Conservation (phyloP, 495 filamentous ascomycete genomes). For the Penicillium bovifimosum region DNA sequence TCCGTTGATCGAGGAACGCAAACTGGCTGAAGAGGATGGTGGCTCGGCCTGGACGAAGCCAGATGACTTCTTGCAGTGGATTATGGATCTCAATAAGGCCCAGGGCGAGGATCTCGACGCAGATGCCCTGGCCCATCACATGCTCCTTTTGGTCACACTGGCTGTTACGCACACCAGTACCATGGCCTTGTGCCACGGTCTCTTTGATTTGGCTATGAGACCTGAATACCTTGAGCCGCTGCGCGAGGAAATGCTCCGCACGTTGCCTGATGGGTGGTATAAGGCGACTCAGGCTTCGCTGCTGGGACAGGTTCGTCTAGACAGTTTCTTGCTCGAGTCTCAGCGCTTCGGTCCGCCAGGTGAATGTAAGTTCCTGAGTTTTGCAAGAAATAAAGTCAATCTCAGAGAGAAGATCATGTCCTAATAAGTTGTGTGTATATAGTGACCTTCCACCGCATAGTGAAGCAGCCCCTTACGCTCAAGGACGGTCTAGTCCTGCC, state of each 20-base stretch:
- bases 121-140: constrained; percentile 22
- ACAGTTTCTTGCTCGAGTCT: constrained; percentile 38
- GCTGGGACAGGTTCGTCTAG: constrained; percentile 16
- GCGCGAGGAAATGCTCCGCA: constrained; percentile 25
- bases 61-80: constrained; percentile 39
- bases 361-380: constrained; percentile 21
- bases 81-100: constrained; percentile 30
- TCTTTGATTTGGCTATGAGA: constrained; percentile 28
- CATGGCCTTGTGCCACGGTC: constrained; percentile 27
- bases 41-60: constrained; percentile 24
- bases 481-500: constrained; percentile 28
- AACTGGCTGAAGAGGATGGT: constrained; percentile 9
- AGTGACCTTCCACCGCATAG: constrained; percentile 31
- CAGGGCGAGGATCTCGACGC: constrained; percentile 18
- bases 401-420: too few species aligned
- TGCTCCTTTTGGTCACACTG: constrained; percentile 26
- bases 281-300: constrained; percentile 20
- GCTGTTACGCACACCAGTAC: constrained; percentile 33
- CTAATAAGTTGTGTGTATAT: neutral
- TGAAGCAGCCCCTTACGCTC: constrained; percentile 21
- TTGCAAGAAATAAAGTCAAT: too few species aligned
- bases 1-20: constrained; percentile 27
- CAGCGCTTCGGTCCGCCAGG: constrained; percentile 31
- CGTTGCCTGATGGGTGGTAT: constrained; percentile 21
- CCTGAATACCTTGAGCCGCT: constrained; percentile 30